phyloP scores from a whole-genome alignment of 2,329 filamentous ascomycete species.

The Alternaria ventricosa region DNA sequence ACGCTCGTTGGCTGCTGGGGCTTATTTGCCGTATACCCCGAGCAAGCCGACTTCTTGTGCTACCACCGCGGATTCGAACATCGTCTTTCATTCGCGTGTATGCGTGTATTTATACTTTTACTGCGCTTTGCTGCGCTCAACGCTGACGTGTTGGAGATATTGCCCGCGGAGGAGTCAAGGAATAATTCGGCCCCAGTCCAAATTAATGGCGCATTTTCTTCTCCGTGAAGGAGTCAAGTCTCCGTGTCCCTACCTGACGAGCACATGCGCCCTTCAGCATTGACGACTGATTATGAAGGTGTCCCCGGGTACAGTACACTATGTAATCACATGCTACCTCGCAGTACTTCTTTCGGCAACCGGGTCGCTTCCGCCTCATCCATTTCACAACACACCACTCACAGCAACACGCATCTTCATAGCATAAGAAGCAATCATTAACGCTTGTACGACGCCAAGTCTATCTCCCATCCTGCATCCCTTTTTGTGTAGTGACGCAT shows the following conservation, averaged over 20 bases:
- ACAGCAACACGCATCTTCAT: not conserved
- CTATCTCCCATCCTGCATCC: not conserved
- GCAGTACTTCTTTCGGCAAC: not conserved
- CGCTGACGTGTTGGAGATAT: not conserved
- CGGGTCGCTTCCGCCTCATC: not conserved
- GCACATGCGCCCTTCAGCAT: not conserved
- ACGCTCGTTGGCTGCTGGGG: not conserved
- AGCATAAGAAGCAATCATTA: conserved; percentile 8
- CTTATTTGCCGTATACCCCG: not conserved
- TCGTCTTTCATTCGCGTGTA: not conserved
- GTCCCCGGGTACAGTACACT: not conserved
- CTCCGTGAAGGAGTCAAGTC: not conserved
- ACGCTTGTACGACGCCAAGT: not conserved
- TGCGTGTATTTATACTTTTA: not conserved
- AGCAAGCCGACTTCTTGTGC: not conserved
- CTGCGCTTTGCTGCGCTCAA: not conserved
- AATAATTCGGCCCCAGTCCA: not conserved
- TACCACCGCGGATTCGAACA: not conserved
- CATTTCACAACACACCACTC: not conserved
- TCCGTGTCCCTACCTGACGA: too few species aligned
- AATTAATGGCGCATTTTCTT: not conserved
- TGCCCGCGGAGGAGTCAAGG: not conserved
- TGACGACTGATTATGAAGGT: not conserved
- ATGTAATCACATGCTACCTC: not conserved
- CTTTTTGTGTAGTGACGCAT: not conserved